Conservation (phyloP, 352 stramenopile species). For the Blastocystis sp. region DNA sequence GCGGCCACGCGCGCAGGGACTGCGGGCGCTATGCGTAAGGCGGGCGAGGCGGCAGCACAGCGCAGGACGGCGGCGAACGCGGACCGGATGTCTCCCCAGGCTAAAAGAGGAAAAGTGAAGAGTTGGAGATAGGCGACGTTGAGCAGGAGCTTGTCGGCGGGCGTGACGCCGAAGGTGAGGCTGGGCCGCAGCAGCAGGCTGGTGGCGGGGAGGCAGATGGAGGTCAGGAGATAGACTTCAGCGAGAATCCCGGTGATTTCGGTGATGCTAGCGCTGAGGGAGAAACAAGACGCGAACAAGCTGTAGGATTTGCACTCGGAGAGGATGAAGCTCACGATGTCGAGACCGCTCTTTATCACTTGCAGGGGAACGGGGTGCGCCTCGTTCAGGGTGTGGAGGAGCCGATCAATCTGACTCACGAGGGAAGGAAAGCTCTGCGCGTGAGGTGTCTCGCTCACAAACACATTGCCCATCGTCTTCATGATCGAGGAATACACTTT, state of each 20-base stretch:
- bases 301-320: background rate
- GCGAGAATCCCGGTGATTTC: slow-evolving; percentile 4
- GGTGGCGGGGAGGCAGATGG: slow-evolving; percentile 15
- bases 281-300: background rate
- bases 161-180: background rate
- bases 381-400: slow-evolving; percentile 43
- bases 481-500: background rate
- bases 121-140: slow-evolving; percentile 54
- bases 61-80: background rate
- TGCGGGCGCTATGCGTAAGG: background rate
- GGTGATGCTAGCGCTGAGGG: background rate
- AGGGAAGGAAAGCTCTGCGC: background rate
- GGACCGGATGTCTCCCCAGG: slow-evolving; percentile 20
- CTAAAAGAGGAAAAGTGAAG: slow-evolving; percentile 43
- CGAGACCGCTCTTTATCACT: slow-evolving; percentile 48
- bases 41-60: background rate
- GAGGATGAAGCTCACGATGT: slow-evolving; percentile 3
- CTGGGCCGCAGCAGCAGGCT: slow-evolving; percentile 15
- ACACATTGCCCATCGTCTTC: background rate
- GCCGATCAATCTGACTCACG: slow-evolving; percentile 25
- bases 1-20: background rate
- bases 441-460: background rate
- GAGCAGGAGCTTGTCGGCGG: slow-evolving; percentile 27
- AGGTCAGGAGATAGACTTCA: slow-evolving; percentile 35
- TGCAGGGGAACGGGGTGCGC: slow-evolving; percentile 32